Evolutionary conservation across 2,329 filamentous ascomycete species (phyloP).

Genomic region (Raffaelea albimanens): DNA sequence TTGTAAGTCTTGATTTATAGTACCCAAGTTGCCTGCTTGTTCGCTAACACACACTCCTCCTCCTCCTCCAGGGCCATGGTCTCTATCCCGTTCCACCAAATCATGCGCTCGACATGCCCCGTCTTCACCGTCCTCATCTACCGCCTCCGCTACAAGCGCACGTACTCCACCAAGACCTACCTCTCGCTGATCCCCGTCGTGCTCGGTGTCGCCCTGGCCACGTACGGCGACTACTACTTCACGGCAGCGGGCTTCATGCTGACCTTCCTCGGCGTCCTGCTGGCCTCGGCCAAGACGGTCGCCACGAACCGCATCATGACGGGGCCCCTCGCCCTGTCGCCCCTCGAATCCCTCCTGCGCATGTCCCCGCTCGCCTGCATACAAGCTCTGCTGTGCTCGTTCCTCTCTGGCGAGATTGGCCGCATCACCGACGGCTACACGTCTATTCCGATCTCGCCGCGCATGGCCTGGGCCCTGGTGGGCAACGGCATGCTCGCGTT

Average conservation of each 20-base stretch:
- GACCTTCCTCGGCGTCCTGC: slow-evolving; percentile 42
- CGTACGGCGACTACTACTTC: slow-evolving; percentile 54
- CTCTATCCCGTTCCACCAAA: slow-evolving; percentile 58
- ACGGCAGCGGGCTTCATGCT: slow-evolving; percentile 47
- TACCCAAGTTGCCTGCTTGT: not conserved
- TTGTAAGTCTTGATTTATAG: slow-evolving; percentile 7
- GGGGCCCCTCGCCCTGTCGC: slow-evolving; percentile 44
- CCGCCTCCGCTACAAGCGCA: slow-evolving; percentile 43
- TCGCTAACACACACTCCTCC: not conserved
- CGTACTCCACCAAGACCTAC: slow-evolving; percentile 47
- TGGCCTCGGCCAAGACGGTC: slow-evolving; percentile 51
- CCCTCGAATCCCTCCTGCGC: slow-evolving; percentile 51
- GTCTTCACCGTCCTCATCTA: slow-evolving; percentile 55
- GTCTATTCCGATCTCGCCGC: slow-evolving; percentile 22
- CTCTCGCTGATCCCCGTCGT: slow-evolving; percentile 52
- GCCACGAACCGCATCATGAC: slow-evolving; percentile 58
- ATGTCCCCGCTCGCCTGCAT: slow-evolving; percentile 52
- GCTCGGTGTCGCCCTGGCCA: slow-evolving; percentile 48
- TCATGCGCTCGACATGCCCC: slow-evolving; percentile 51
- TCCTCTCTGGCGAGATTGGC: slow-evolving; percentile 41
- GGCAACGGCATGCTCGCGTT: slow-evolving; percentile 46
- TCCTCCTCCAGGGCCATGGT: slow-evolving; percentile 13
- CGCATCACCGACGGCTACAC: slow-evolving; percentile 28
- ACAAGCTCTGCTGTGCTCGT: slow-evolving; percentile 43
- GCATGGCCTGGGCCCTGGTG: slow-evolving; percentile 27